phyloP scores from a whole-genome alignment of 495 filamentous ascomycete genomes.

The Schizothecium vesticola region DNA sequence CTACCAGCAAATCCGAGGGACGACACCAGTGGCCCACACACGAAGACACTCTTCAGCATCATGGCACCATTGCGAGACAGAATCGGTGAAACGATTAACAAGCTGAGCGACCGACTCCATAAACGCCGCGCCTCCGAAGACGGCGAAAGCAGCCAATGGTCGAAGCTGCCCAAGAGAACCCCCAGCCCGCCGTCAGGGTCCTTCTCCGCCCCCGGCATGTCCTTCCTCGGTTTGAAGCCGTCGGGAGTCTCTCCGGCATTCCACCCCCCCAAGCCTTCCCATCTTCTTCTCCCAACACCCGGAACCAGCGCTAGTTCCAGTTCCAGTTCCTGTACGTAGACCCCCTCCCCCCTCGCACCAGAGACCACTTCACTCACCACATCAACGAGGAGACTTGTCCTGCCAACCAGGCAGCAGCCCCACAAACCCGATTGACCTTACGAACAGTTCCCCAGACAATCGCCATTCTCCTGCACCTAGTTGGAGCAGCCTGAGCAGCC shows the following conservation, averaged over 20 bases:
- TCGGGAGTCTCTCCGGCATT: neutral
- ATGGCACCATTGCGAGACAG: slow-evolving; percentile 15
- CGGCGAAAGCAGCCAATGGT: neutral
- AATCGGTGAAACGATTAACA: slow-evolving; percentile 10
- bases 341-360: neutral
- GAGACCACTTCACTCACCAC: neutral
- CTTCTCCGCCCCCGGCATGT: neutral
- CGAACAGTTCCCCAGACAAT: neutral
- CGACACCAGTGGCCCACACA: neutral
- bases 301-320: neutral
- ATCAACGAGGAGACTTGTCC: neutral
- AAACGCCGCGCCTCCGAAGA: slow-evolving; percentile 17
- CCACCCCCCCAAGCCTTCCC: neutral
- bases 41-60: neutral
- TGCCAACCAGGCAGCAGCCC: neutral
- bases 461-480: neutral
- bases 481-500: neutral
- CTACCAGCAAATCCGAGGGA: neutral
- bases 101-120: slow-evolving; percentile 12
- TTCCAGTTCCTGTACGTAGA: neutral
- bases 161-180: slow-evolving; percentile 13
- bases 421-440: neutral
- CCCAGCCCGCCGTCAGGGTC: neutral
- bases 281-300: neutral
- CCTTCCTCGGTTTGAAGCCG: neutral